Base-by-base conservation (phyloP, 768 basidiomycete genomes). In the Psilocybe tampanensis region DNA sequence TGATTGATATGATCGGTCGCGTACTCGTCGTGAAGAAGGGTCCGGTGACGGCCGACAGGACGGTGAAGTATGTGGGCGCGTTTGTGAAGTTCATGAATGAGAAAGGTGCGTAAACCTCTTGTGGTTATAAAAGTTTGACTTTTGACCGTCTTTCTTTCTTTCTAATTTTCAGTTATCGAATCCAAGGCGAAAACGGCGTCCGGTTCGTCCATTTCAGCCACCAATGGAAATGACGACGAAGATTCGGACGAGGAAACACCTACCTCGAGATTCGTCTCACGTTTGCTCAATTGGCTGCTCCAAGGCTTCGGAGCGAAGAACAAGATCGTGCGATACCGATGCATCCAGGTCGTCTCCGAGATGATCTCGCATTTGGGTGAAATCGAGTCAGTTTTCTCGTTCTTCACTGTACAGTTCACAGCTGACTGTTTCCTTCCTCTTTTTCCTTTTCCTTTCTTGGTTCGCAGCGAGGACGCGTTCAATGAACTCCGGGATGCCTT, bases 281-380 rank as follows among this genome's bases (percentile, higher is more conserved):
- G 83, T 39, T 73, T 94, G 8, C 74, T 95, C 42, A 81, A 81
- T 47, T 92, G 86, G 76, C 72, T 98, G 21, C 73, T 94, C 55
- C 82, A 85, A 60, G 95, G 95, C 2, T 95, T 95, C 71, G 65
- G 79, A 3, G 93, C 95, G 1, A 98, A 97, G 72, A 94, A 96
- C 77, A 98, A 97, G 76, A 80, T 81, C 44, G 88, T 91, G 21
- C 83, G 95, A 15, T 95, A 88, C 65, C 85, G 95, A 26, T 86
- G 85, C 47, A 80, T 93, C 0, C 89, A 91, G 52, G 74, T 92
- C 19, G 84, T 95, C n/a, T 88, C 91, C 0, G 88, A 94, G 64
- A 86, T 95, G 80, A 89, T 98, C 44, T 80, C 86, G 2, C 86
- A 88, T 60, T 77, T 97, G 2, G 93, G 93, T 1, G 91, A 94